A percentile compares a stretch with the other conserved stretches of the same genome.
Evolutionary conservation across 2,329 filamentous ascomycete genomes (phyloP).

Genomic region (Cordyceps tenuipes): DNA sequence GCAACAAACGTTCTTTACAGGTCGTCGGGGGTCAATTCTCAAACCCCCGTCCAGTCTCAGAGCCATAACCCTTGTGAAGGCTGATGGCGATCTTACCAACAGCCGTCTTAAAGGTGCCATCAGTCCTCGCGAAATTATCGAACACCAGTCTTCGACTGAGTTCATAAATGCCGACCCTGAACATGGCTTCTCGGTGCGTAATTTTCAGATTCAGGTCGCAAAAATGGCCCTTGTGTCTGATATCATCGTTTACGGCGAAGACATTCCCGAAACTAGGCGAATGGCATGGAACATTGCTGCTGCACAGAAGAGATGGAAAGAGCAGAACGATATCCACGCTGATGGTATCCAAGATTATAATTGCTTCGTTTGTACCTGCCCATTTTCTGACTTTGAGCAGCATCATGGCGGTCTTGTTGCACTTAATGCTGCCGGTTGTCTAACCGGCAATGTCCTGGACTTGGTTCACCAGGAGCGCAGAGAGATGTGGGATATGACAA

Average conservation of each 20-base stretch:
- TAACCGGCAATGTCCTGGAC: constrained; percentile 74
- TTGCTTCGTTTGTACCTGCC: constrained; percentile 65
- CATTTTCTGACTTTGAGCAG: constrained; percentile 65
- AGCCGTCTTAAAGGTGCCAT: constrained; percentile 83
- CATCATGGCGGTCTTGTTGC: constrained; percentile 63
- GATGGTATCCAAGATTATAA: constrained; percentile 61
- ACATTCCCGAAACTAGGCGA: constrained; percentile 51
- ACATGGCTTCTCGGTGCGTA: constrained; percentile 89
- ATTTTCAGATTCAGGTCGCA: constrained; percentile 91
- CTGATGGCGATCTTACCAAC: constrained; percentile 66
- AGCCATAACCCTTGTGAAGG: constrained; percentile 78
- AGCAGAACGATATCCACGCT: constrained; percentile 50
- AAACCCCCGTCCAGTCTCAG: constrained; percentile 66
- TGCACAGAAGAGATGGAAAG: constrained; percentile 70
- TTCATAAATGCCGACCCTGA: constrained; percentile 80
- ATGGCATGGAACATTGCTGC: constrained; percentile 61
- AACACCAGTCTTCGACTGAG: constrained; percentile 38
- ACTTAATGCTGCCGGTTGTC: constrained; percentile 59
- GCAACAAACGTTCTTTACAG: constrained; percentile 82
- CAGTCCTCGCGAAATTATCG: constrained; percentile 70
- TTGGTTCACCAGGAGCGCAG: constrained; percentile 81
- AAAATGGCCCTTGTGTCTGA: constrained; percentile 86
- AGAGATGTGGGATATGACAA: constrained; percentile 93
- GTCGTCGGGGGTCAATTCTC: constrained; percentile 61
- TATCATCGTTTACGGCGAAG: constrained; percentile 83